These are phyloP conservation scores for Pseudonitzschia pungens DNA, from an alignment of 108 stramenopile species.

Conservation along the genomic window DNA sequence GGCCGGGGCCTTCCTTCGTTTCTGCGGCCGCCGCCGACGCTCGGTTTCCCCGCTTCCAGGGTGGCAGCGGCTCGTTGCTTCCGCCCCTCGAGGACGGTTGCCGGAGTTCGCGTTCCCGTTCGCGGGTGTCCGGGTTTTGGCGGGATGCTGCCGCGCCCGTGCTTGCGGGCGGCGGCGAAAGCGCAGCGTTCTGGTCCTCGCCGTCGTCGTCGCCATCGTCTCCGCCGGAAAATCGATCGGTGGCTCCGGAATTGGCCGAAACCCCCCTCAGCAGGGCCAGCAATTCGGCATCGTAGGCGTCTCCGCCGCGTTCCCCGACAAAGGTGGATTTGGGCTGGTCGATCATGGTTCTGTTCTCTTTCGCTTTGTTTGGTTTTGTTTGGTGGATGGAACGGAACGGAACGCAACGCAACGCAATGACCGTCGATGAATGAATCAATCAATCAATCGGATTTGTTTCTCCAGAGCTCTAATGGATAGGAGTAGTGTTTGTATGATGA, in stretches of 20 bases:
- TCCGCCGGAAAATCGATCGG: conserved; percentile 39
- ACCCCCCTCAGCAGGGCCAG: conserved; percentile 52
- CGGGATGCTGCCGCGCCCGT: too few species aligned
- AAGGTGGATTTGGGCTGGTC: conserved; percentile 31
- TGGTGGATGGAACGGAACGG: too few species aligned
- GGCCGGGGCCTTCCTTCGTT: neutral
- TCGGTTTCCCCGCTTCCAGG: conserved; percentile 31
- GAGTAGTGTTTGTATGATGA: too few species aligned
- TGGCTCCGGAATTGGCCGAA: conserved; percentile 34
- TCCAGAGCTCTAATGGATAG: too few species aligned
- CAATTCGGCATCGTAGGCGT: conserved; percentile 48
- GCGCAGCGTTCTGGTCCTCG: neutral
- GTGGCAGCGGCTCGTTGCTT: conserved; percentile 12
- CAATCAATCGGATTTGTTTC: too few species aligned
- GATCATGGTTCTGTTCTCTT: too few species aligned
- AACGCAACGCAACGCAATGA: too few species aligned
- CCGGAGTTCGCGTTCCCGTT: neutral
- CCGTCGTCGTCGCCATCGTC: neutral
- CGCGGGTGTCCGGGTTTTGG: neutral
- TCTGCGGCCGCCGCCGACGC: neutral
- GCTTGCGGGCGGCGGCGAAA: too few species aligned
- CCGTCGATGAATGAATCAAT: too few species aligned
- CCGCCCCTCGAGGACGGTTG: too few species aligned
- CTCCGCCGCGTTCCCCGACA: conserved; percentile 58
- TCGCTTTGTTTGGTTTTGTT: too few species aligned